Evolutionary conservation across 1,139 yeast species (phyloP).

Genomic region (Pichia sp.): DNA sequence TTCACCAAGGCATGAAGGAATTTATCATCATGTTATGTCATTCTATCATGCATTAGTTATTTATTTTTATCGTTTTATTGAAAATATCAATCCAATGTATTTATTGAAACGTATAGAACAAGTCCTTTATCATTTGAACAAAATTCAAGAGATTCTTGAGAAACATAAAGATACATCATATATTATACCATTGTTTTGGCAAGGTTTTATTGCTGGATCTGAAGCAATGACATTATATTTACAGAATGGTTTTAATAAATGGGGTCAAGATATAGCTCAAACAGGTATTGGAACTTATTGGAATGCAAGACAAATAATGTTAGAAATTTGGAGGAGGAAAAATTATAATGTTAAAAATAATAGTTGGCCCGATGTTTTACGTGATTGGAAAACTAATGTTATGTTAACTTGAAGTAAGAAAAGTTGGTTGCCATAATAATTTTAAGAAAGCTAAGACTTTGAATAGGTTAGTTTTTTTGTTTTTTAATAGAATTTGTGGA

Average conservation of each 20-base stretch:
- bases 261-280: slow-evolving; percentile 77
- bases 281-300: slow-evolving; percentile 77
- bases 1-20: slow-evolving; percentile 58
- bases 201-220: slow-evolving; percentile 85
- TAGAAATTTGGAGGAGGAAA: slow-evolving; percentile 80
- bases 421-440: background rate
- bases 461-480: too few species aligned
- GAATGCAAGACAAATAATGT: slow-evolving; percentile 79
- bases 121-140: slow-evolving; percentile 59
- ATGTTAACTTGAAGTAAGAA: slow-evolving; percentile 48
- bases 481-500: too few species aligned
- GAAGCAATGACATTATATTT: slow-evolving; percentile 56
- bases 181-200: slow-evolving; percentile 79
- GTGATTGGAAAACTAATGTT: slow-evolving; percentile 80
- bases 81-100: slow-evolving; percentile 43
- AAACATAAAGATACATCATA: slow-evolving; percentile 33
- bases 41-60: slow-evolving; percentile 69
- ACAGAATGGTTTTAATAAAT: slow-evolving; percentile 61
- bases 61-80: slow-evolving; percentile 66
- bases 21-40: slow-evolving; percentile 77
- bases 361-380: slow-evolving; percentile 72
- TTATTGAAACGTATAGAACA: slow-evolving; percentile 54
- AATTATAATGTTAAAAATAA: slow-evolving; percentile 49
- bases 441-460: too few species aligned
- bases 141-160: slow-evolving; percentile 51